A percentile compares a stretch with the other conserved stretches of the same genome.
phyloP scores from a whole-genome alignment of 2,329 filamentous ascomycete species.

The Plectosphaerella plurivora region DNA sequence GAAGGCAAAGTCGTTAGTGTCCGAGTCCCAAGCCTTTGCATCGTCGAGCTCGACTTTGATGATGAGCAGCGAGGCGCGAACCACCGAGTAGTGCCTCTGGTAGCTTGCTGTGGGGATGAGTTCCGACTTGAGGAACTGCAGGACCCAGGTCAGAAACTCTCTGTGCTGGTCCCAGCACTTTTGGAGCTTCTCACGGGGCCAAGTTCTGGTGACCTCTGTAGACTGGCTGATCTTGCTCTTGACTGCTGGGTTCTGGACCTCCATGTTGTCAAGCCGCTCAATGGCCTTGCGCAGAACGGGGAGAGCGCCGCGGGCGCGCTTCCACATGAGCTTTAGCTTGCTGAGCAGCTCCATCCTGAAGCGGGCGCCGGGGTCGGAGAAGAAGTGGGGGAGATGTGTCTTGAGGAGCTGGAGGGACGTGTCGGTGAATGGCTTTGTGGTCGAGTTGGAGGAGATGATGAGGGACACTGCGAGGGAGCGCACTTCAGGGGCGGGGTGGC shows the following conservation, averaged over 20 bases:
- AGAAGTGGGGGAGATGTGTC: slow-evolving; percentile 63
- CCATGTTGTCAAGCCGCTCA: slow-evolving; percentile 20
- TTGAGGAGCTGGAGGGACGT: slow-evolving; percentile 59
- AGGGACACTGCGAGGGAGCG: slow-evolving; percentile 79
- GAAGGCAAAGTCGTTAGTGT: slow-evolving; percentile 32
- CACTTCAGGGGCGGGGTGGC: slow-evolving; percentile 57
- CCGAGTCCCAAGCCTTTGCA: slow-evolving; percentile 30
- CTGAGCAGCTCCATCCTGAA: slow-evolving; percentile 77
- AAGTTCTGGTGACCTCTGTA: slow-evolving; percentile 10
- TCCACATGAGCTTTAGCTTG: slow-evolving; percentile 70
- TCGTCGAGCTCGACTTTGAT: slow-evolving; percentile 64
- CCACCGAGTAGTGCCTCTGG: slow-evolving; percentile 77
- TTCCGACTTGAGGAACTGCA: slow-evolving; percentile 67
- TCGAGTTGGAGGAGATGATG: slow-evolving; percentile 69
- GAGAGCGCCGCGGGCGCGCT: slow-evolving; percentile 66
- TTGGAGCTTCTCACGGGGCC: slow-evolving; percentile 30
- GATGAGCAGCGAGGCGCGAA: slow-evolving; percentile 67
- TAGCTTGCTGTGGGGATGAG: slow-evolving; percentile 81
- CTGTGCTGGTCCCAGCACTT: slow-evolving; percentile 46
- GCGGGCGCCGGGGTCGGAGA: slow-evolving; percentile 82
- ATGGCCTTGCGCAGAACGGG: slow-evolving; percentile 43
- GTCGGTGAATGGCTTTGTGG: slow-evolving; percentile 66
- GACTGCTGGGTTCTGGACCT: slow-evolving; percentile 14
- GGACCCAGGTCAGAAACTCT: slow-evolving; percentile 70
- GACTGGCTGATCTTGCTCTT: slow-evolving; percentile 27